Percentiles rank a stretch among this genome's conserved stretches.
Conservation (phyloP, 2,329 filamentous ascomycete genomes). For the Monilinia vaccinii-corymbosi region DNA sequence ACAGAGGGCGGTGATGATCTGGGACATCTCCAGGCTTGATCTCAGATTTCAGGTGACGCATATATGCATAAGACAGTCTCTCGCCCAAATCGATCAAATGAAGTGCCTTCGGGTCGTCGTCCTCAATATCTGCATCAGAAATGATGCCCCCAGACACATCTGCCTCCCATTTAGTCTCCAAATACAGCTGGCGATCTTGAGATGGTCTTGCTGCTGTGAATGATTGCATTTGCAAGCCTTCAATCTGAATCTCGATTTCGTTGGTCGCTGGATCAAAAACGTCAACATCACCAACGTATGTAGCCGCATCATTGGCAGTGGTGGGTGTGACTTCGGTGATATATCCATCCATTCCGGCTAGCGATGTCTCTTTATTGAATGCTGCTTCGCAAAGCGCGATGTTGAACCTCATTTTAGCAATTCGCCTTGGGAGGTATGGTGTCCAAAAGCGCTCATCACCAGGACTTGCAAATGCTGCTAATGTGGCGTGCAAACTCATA, state of each 20-base stretch:
- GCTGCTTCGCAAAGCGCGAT: constrained; percentile 9
- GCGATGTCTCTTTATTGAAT: background rate
- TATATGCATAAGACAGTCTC: constrained; percentile 7
- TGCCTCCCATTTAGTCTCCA: constrained; percentile 14
- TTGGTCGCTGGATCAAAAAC: background rate
- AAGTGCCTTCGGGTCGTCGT: constrained; percentile 12
- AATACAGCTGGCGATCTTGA: constrained; percentile 20
- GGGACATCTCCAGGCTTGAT: background rate
- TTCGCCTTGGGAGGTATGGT: constrained; percentile 19
- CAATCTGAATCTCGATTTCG: constrained; percentile 18
- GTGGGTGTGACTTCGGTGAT: constrained; percentile 4
- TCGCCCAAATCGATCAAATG: constrained; percentile 11
- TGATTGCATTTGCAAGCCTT: constrained; percentile 17
- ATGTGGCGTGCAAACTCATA: constrained; percentile 43
- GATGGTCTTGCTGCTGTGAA: constrained; percentile 16
- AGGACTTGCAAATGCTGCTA: constrained; percentile 26
- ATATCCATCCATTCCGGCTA: constrained; percentile 6
- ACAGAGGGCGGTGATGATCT: constrained; percentile 5
- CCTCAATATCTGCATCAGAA: constrained; percentile 9
- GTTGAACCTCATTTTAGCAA: constrained; percentile 20
- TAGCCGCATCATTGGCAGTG: background rate
- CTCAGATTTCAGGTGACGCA: constrained; percentile 1
- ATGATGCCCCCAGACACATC: constrained; percentile 15
- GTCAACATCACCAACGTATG: constrained; percentile 1
- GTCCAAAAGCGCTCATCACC: constrained; percentile 18